Percentiles rank a stretch among this genome's conserved stretches.
These are phyloP conservation scores for Magnolia kwangsiensis DNA, from an alignment of 164 flowering plant genomes.

Conservation along the genomic window DNA sequence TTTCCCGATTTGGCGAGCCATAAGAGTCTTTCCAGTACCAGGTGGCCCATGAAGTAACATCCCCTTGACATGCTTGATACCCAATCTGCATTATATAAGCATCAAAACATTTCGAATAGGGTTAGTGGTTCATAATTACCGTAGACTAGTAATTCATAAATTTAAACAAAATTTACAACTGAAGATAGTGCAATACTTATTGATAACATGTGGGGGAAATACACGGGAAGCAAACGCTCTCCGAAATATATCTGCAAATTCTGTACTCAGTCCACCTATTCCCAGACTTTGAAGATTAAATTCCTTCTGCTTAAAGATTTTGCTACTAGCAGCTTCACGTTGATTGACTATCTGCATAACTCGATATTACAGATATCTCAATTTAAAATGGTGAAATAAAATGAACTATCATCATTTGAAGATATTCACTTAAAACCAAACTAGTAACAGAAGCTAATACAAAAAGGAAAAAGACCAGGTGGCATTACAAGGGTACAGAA, in stretches of 20 bases:
- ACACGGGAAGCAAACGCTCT: conserved; percentile 99
- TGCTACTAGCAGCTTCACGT: conserved; percentile 91
- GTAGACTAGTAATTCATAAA: not conserved
- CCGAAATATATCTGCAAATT: conserved; percentile 95
- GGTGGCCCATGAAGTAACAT: conserved; percentile 99
- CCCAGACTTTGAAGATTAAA: conserved; percentile 86
- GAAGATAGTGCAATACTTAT: conserved; percentile 43
- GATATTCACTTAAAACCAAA: not conserved
- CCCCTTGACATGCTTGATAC: conserved; percentile 97
- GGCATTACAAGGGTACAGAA: not conserved
- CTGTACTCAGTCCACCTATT: conserved; percentile 92
- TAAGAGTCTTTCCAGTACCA: conserved; percentile 96
- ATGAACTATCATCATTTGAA: not conserved
- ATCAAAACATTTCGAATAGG: not conserved
- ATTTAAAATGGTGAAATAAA: not conserved
- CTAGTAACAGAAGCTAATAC: not conserved
- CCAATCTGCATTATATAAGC: conserved; percentile 57
- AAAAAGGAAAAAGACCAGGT: not conserved
- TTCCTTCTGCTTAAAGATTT: conserved; percentile 85
- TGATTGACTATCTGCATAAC: conserved; percentile 82
- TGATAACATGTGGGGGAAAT: conserved; percentile 89
- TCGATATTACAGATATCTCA: not conserved
- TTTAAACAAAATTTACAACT: not conserved
- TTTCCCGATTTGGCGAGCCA: conserved; percentile 98
- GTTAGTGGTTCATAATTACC: not conserved